Percentiles rank a stretch among this genome's conserved stretches.
Evolutionary conservation across 495 filamentous ascomycete genomes (phyloP).

Genomic region (Geoglossum glabrum): DNA sequence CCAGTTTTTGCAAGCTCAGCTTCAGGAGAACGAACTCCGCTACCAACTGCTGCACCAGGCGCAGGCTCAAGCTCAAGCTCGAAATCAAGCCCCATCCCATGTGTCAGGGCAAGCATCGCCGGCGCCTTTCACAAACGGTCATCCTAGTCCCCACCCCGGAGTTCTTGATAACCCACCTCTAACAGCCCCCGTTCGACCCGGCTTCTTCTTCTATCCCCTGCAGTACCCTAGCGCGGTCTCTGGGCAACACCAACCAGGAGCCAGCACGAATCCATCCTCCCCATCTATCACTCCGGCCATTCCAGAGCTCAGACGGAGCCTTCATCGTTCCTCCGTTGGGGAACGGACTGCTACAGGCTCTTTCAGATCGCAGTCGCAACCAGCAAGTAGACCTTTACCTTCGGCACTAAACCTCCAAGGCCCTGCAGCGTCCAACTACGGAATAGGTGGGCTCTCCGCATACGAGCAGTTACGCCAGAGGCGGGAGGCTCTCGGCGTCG

Average conservation of each 20-base stretch:
- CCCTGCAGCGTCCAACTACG: conserved; percentile 22
- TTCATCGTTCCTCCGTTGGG: conserved; percentile 34
- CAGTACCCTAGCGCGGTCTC: conserved; percentile 25
- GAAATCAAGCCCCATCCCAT: conserved; percentile 5
- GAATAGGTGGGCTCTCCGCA: conserved; percentile 11
- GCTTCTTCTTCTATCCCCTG: conserved; percentile 28
- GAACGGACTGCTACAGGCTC: conserved; percentile 31
- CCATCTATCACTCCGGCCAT: conserved; percentile 32
- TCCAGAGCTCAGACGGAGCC: conserved; percentile 35
- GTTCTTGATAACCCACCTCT: conserved; percentile 27
- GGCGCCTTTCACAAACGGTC: conserved; percentile 25
- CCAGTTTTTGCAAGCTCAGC: conserved; percentile 43
- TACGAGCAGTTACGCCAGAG: conserved; percentile 21
- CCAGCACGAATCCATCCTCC: conserved; percentile 40
- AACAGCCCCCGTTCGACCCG: conserved; percentile 25
- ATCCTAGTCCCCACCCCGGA: conserved; percentile 22
- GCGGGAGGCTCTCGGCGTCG: conserved; percentile 3
- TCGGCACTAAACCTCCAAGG: conserved; percentile 20
- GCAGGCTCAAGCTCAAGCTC: conserved; percentile 18
- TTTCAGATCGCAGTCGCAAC: conserved; percentile 44
- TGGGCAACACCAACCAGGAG: conserved; percentile 25
- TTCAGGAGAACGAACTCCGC: conserved; percentile 39
- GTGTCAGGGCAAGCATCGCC: conserved; percentile 1
- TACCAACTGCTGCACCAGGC: conserved; percentile 34
- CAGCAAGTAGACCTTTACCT: conserved; percentile 30